phyloP scores from a whole-genome alignment of 2,329 filamentous ascomycete species.

The Sporothrix pseudoabietina region DNA sequence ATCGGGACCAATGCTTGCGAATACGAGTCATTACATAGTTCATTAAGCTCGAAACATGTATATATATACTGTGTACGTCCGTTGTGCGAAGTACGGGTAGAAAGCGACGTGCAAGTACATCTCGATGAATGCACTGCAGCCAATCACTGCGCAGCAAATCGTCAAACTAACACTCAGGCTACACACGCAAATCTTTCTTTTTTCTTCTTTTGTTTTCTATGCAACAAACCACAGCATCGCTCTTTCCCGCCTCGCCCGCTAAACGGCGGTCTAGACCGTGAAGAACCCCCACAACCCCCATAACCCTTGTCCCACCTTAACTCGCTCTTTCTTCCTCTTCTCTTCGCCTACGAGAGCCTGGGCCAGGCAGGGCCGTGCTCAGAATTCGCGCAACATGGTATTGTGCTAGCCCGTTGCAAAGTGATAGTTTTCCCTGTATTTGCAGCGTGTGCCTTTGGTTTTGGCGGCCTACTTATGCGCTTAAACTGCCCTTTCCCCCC shows the following conservation, averaged over 20 bases:
- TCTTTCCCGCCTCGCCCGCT: background rate
- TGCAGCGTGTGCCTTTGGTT: background rate
- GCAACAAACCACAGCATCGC: background rate
- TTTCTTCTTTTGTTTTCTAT: background rate
- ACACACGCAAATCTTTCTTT: background rate
- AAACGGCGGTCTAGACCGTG: constrained; percentile 21
- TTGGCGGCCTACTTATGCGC: background rate
- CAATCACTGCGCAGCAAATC: background rate
- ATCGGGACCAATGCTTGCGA: background rate
- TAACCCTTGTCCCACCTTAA: background rate
- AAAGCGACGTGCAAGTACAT: background rate
- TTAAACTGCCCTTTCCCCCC: background rate
- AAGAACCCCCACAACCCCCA: background rate
- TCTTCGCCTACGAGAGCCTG: background rate
- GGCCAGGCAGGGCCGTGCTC: background rate
- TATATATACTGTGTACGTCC: background rate
- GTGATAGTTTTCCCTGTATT: background rate
- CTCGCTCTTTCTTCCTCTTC: background rate
- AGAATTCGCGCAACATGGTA: background rate
- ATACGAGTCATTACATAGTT: background rate
- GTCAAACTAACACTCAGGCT: background rate
- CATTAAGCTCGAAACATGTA: background rate
- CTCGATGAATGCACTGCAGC: constrained; percentile 5
- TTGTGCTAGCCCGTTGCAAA: background rate
- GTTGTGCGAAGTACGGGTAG: background rate